These are phyloP conservation scores for Cytospora schulzeri DNA, from an alignment of 2,329 filamentous ascomycete species.

Conservation along the genomic window DNA sequence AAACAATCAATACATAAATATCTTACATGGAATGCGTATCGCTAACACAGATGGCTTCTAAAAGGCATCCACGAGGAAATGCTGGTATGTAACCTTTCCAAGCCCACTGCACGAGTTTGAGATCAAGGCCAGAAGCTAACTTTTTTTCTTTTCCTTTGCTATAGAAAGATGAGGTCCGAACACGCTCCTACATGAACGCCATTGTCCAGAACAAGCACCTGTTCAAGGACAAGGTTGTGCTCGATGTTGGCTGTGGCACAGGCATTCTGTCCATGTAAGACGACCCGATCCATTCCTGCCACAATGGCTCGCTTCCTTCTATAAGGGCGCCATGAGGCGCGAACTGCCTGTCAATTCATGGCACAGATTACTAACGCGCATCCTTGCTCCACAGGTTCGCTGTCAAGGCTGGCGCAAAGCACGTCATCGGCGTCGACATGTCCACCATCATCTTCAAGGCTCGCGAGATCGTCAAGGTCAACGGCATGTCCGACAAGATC, in stretches of 20 bases:
- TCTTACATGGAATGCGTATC: background rate
- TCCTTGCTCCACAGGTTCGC: slow-evolving; percentile 72
- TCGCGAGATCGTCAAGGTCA: slow-evolving; percentile 86
- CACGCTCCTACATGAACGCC: slow-evolving; percentile 92
- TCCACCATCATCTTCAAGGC: slow-evolving; percentile 99
- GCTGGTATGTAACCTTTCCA: slow-evolving; percentile 68
- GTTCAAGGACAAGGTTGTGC: slow-evolving; percentile 79
- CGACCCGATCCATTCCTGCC: slow-evolving; percentile 3
- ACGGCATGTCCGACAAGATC: slow-evolving; percentile 94
- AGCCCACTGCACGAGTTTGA: background rate
- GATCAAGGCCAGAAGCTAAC: slow-evolving; percentile 31
- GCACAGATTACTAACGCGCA: slow-evolving; percentile 8
- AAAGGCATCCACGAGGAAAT: slow-evolving; percentile 96
- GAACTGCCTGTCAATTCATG: background rate
- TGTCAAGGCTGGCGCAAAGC: slow-evolving; percentile 92
- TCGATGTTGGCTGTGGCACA: slow-evolving; percentile 97
- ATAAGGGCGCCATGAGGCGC: background rate
- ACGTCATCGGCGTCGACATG: slow-evolving; percentile 99
- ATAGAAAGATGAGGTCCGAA: slow-evolving; percentile 98
- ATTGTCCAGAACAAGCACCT: slow-evolving; percentile 97
- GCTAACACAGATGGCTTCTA: slow-evolving; percentile 22
- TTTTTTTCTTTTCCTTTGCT: slow-evolving; percentile 20
- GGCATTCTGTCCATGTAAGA: slow-evolving; percentile 96
- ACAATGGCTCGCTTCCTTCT: background rate
- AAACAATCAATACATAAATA: slow-evolving; percentile 33